A percentile compares a stretch with the other conserved stretches of the same genome.
Conservation (phyloP, 2,329 filamentous ascomycete species). For the Stemphylium lycopersici region DNA sequence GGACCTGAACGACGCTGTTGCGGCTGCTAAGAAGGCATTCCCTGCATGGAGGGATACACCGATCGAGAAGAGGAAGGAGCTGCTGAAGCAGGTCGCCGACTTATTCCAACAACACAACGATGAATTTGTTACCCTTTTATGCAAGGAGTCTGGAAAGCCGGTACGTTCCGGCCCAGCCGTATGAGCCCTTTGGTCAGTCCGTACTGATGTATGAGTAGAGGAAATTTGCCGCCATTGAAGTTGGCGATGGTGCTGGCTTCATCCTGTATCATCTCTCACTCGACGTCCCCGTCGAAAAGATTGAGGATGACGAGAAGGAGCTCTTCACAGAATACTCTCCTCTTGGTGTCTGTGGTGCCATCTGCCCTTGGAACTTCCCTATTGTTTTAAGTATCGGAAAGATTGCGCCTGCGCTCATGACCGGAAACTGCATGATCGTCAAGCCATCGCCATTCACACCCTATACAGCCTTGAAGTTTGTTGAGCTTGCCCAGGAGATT, state of each 20-base stretch:
- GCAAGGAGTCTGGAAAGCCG: conserved; percentile 48
- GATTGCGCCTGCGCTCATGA: conserved; percentile 62
- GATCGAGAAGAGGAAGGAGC: conserved; percentile 42
- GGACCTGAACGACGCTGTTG: conserved; percentile 60
- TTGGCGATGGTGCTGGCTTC: conserved; percentile 43
- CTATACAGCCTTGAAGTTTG: conserved; percentile 65
- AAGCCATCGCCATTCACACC: conserved; percentile 65
- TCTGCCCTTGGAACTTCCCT: conserved; percentile 58
- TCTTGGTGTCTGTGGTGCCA: conserved; percentile 53
- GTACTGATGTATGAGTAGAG: conserved; percentile 35
- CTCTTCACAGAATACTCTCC: conserved; percentile 55
- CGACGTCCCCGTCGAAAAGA: conserved; percentile 47
- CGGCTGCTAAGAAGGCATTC: conserved; percentile 56
- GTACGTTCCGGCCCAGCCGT: conserved; percentile 18
- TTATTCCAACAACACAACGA: conserved; percentile 34
- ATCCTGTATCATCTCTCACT: conserved; percentile 48
- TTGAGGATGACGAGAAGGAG: conserved; percentile 55
- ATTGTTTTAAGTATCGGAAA: conserved; percentile 61
- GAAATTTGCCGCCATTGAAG: conserved; percentile 51
- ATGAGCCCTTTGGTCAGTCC: too few relatives aligned
- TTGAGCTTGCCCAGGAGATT: conserved; percentile 62
- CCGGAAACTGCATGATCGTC: conserved; percentile 62
- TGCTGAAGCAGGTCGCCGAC: conserved; percentile 35
- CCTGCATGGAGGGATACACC: conserved; percentile 53
- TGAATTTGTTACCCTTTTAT: conserved; percentile 40